These are phyloP conservation scores for Arctostaphylos glauca DNA, from an alignment of 148 eudicot genomes.

Conservation along the genomic window DNA sequence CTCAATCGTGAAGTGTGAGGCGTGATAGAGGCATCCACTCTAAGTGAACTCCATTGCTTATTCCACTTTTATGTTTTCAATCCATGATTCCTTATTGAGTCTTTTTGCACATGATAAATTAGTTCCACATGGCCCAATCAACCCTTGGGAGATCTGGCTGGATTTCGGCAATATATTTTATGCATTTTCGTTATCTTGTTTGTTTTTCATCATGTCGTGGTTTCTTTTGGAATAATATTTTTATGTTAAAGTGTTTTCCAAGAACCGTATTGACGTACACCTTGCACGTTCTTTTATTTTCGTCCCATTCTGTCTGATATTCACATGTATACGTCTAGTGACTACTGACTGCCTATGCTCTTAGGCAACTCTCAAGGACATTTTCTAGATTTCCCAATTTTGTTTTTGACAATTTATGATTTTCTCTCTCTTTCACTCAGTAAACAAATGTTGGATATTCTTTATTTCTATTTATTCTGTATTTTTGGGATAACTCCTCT, in stretches of 20 bases:
- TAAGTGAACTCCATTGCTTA: not conserved
- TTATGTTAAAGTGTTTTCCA: not conserved
- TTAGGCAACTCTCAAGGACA: not conserved
- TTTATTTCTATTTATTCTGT: not conserved
- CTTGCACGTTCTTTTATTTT: not conserved
- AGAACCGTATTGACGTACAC: not conserved
- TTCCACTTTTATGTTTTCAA: not conserved
- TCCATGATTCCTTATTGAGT: not conserved
- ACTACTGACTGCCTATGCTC: not conserved
- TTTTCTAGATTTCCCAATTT: not conserved
- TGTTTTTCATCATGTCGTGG: not conserved
- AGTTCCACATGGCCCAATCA: not conserved
- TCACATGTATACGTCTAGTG: not conserved
- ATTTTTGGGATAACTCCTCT: not conserved
- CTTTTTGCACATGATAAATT: not conserved
- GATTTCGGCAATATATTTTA: not conserved
- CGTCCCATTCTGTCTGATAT: not conserved
- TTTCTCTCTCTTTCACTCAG: not conserved
- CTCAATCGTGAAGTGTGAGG: no score
- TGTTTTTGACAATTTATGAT: not conserved
- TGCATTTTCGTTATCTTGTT: not conserved
- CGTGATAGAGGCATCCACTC: not conserved
- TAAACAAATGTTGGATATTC: not conserved
- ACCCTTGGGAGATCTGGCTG: not conserved
- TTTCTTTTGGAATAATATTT: not conserved